A percentile compares a stretch with the other conserved stretches of the same genome.
Evolutionary conservation across 768 basidiomycete genomes (phyloP).

Genomic region (Agaricus blazei): DNA sequence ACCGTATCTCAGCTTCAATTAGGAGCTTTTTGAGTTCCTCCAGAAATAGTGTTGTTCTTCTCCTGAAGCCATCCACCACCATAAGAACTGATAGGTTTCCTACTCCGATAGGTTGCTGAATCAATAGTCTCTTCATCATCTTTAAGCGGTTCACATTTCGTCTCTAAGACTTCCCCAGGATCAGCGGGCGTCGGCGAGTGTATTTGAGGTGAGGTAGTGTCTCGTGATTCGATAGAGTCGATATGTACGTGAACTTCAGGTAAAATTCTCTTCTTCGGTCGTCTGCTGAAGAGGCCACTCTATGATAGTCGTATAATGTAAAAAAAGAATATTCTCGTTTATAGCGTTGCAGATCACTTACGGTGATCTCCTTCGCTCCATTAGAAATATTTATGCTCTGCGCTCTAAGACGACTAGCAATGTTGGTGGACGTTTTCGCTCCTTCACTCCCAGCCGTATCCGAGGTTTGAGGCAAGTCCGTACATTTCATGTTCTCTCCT

Average conservation of each 20-base stretch:
- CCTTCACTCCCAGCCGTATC: not conserved
- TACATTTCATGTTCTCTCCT: not conserved
- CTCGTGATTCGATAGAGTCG: slow-evolving; percentile 16
- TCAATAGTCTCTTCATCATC: not conserved
- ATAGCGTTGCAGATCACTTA: not conserved
- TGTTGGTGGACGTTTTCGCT: not conserved
- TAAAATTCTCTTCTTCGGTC: not conserved
- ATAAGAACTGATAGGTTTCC: not conserved
- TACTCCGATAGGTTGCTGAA: not conserved
- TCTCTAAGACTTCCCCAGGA: not conserved
- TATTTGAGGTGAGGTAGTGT: not conserved
- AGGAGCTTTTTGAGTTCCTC: no score
- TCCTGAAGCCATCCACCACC: no score
- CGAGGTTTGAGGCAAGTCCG: not conserved
- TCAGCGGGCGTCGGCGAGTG: not conserved
- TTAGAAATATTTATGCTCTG: not conserved
- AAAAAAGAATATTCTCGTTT: not conserved
- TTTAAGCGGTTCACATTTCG: not conserved
- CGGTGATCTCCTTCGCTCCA: not conserved
- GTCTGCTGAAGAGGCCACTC: not conserved
- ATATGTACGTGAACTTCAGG: slow-evolving; percentile 19
- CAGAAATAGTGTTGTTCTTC: no score
- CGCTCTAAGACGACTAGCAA: not conserved
- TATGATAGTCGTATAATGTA: not conserved
- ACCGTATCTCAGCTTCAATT: no score